Evolutionary conservation across 768 basidiomycete species (phyloP).

Genomic region (Melanogaster broomeanus): DNA sequence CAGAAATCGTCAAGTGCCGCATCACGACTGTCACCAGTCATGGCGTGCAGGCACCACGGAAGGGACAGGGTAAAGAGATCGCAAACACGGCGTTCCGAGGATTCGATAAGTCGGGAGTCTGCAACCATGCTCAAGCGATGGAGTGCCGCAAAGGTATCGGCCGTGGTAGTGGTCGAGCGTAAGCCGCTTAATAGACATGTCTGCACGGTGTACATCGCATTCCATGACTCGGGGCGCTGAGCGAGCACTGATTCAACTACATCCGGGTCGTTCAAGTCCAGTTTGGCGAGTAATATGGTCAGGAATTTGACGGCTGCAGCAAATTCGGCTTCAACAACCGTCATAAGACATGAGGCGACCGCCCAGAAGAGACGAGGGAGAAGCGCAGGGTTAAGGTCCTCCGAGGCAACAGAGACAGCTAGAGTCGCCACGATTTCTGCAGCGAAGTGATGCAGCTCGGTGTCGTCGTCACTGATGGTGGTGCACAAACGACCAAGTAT

Average conservation of each 20-base stretch:
- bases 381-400: slow-evolving; percentile 58
- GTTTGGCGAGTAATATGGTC: slow-evolving; percentile 59
- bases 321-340: slow-evolving; percentile 83
- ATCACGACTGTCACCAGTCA: slow-evolving; percentile 62
- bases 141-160: slow-evolving; percentile 67
- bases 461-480: slow-evolving; percentile 75
- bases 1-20: slow-evolving; percentile 69
- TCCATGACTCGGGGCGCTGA: slow-evolving; percentile 74
- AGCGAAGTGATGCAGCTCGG: slow-evolving; percentile 80
- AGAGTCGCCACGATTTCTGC: slow-evolving; percentile 82
- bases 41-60: slow-evolving; percentile 88
- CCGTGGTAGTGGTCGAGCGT: slow-evolving; percentile 72
- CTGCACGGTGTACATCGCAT: slow-evolving; percentile 63
- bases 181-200: slow-evolving; percentile 73
- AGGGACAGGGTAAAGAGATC: slow-evolving; percentile 79
- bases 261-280: slow-evolving; percentile 71
- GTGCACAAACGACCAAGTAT: slow-evolving; percentile 83
- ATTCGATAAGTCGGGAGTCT: slow-evolving; percentile 69
- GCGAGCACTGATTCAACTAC: slow-evolving; percentile 69
- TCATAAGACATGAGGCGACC: slow-evolving; percentile 76
- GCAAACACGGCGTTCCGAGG: slow-evolving; percentile 69
- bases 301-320: slow-evolving; percentile 64
- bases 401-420: slow-evolving; percentile 55
- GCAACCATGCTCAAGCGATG: slow-evolving; percentile 59
- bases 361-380: slow-evolving; percentile 90